A percentile compares a stretch with the other conserved stretches of the same genome.
Evolutionary conservation across 768 basidiomycete species (phyloP).

Genomic region (Paxillus ammoniavirescens): DNA sequence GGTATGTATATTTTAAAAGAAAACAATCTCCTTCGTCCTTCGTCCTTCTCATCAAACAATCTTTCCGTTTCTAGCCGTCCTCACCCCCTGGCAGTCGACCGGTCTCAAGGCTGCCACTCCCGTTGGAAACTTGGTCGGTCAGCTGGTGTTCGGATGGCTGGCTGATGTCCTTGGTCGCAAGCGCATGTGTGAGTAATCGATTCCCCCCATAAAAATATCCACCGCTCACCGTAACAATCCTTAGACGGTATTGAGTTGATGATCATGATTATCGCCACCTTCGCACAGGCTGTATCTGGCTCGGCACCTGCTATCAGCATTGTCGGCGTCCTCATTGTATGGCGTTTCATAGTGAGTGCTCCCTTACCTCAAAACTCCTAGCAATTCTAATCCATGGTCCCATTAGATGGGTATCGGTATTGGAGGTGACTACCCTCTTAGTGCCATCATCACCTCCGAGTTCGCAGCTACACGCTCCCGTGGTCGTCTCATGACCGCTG

Average conservation of each 20-base stretch:
- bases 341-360: conserved; percentile 68
- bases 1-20: conserved; percentile 2
- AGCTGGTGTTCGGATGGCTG: conserved; percentile 77
- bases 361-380: neutral
- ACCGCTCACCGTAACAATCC: neutral
- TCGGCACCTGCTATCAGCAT: conserved; percentile 64
- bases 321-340: conserved; percentile 74
- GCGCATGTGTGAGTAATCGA: conserved; percentile 63
- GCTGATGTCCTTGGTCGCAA: conserved; percentile 78
- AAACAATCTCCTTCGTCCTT: neutral
- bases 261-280: conserved; percentile 79
- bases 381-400: neutral
- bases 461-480: conserved; percentile 77
- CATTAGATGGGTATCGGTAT: conserved; percentile 74
- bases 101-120: conserved; percentile 79
- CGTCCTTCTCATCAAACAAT: neutral
- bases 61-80: conserved; percentile 14
- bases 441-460: conserved; percentile 85
- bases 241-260: conserved; percentile 57
- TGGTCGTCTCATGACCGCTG: conserved; percentile 87
- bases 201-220: neutral
- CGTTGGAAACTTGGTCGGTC: conserved; percentile 72
- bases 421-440: conserved; percentile 86
- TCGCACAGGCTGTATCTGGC: conserved; percentile 77
- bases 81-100: conserved; percentile 62